Evolutionary conservation across 371 early-diverging fungal species (phyloP).

Genomic region (Lichtheimia ornata): DNA sequence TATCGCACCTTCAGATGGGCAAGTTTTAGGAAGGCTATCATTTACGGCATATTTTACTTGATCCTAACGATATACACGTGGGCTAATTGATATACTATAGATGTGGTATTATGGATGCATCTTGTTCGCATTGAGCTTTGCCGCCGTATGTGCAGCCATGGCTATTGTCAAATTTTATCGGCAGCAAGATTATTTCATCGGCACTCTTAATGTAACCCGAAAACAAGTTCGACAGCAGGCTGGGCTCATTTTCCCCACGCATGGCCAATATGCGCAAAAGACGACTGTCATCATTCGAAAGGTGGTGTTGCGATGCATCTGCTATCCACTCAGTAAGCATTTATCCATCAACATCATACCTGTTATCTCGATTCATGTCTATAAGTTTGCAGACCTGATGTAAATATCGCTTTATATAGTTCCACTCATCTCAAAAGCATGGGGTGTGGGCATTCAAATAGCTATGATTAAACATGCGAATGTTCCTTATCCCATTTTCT

Average conservation of each 20-base stretch:
- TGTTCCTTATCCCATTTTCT: conserved; percentile 7
- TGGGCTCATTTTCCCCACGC: no score
- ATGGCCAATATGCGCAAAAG: neutral
- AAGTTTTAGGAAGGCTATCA: conserved; percentile 3
- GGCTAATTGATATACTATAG: neutral
- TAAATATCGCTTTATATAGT: conserved; percentile 13
- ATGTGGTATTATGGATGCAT: conserved; percentile 1
- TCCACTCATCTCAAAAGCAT: conserved; percentile 30
- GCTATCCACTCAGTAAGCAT: conserved; percentile 29
- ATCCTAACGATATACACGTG: no score
- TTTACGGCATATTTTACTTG: no score
- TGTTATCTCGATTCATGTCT: neutral
- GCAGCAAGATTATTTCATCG: neutral
- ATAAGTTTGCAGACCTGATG: neutral
- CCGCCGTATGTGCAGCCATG: neutral
- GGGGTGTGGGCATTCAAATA: conserved; percentile 31
- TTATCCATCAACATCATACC: neutral
- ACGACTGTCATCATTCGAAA: conserved; percentile 19
- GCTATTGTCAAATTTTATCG: neutral
- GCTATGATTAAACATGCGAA: conserved; percentile 1
- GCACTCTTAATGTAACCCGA: neutral
- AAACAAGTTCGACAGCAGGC: no score
- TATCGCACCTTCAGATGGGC: conserved; percentile 31
- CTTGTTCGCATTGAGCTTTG: neutral
- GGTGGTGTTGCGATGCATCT: conserved; percentile 27